Base-by-base conservation (phyloP, 352 stramenopile species). In the Pythium brassicae region DNA sequence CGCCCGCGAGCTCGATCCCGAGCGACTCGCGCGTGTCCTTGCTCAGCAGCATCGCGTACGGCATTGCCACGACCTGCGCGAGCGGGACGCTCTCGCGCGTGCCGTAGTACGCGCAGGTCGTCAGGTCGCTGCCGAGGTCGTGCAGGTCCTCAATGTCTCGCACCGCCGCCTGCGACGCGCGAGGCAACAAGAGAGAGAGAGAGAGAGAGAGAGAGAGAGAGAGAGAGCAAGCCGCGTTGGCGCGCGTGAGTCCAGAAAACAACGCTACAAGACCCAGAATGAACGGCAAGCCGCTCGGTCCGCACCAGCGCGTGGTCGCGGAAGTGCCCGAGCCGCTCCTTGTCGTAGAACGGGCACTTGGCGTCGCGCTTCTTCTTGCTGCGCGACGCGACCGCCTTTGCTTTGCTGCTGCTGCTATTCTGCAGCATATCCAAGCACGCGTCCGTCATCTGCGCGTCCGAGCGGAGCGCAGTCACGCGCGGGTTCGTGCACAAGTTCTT, bases 61-160 rank as follows among this genome's bases (percentile, higher is more conserved):
- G 95, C 66, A 98, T 88, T 2, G 85, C 83, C 20, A 96, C 68
- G 9, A 96, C 69, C 63, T 98, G 86, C n/a, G 92, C 90, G 14
- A 96, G 69, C 1, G 85, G 72, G 15, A 98, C 65, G 39, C 92
- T 96, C 52, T 92, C 80, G 42, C 95, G 76, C 11, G 86, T 76
- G 6, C 96, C 96, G 69, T 99, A 99, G 67, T 99, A 99, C 6
- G 96, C 91, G 66, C 97, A 99, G 42, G 88, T 91, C 6, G 89
- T 89, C 69, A 93, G 86, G 19, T 97, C 74, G 37, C 88, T 69
- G 22, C 97, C 97, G 12, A 99, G 69, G 15, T 68, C 71, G 23
- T 89, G 81, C 2, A 99, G 65, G 52, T 99, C 97, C 76, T 99
- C 97, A 52, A 99, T 98, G 59, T 99, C 97, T 53, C 90, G 80